phyloP scores from a whole-genome alignment of 2,329 filamentous ascomycete genomes.

The Scytalidium sp. region DNA sequence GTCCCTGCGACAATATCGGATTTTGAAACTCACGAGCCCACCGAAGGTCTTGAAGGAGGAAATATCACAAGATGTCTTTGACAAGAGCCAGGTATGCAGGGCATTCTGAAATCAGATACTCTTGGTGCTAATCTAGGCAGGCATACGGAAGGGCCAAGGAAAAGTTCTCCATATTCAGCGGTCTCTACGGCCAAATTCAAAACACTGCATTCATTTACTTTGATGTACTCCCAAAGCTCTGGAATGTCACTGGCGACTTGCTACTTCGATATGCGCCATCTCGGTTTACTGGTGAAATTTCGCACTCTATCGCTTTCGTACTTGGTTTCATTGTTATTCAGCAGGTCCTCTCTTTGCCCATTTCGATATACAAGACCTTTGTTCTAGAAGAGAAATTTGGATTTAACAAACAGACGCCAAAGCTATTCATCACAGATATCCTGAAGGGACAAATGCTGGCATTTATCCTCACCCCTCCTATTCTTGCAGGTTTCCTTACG shows the following conservation, averaged over 20 bases:
- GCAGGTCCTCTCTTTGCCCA: constrained; percentile 74
- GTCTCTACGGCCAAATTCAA: constrained; percentile 82
- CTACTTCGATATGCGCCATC: constrained; percentile 72
- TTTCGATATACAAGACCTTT: constrained; percentile 89
- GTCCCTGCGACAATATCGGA: constrained; percentile 82
- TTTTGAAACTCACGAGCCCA: constrained; percentile 74
- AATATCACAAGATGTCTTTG: constrained; percentile 84
- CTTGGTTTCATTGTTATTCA: constrained; percentile 82
- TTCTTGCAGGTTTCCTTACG: constrained; percentile 86
- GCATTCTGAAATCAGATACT: constrained; percentile 1
- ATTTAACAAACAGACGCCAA: constrained; percentile 96
- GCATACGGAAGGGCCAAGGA: constrained; percentile 95
- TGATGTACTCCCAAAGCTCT: constrained; percentile 87
- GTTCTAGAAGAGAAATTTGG: constrained; percentile 95
- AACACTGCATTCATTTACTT: constrained; percentile 87
- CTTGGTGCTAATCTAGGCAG: constrained; percentile 33
- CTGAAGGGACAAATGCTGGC: constrained; percentile 85
- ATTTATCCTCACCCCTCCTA: constrained; percentile 76
- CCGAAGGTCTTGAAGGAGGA: constrained; percentile 87
- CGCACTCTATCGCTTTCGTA: constrained; percentile 89
- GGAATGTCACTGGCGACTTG: constrained; percentile 75
- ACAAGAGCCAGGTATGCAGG: constrained; percentile 74
- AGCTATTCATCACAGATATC: constrained; percentile 85
- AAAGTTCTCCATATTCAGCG: constrained; percentile 78
- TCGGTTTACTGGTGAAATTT: constrained; percentile 86